Conservation (phyloP, 1,284 basidiomycete species). For the Pseudomicrostroma phylloplanum region DNA sequence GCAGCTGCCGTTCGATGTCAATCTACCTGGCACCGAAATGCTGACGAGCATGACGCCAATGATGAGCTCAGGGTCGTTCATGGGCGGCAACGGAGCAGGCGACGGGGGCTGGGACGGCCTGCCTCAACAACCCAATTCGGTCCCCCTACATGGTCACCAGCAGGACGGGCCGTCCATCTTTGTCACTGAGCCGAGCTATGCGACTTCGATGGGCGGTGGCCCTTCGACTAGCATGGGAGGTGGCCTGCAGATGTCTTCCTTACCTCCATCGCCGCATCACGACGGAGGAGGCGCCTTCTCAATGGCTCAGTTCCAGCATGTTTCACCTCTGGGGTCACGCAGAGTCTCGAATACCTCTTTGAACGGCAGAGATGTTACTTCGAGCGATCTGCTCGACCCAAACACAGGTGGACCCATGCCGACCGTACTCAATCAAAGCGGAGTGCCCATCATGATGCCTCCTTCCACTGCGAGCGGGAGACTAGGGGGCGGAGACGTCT, state of each 20-base stretch:
- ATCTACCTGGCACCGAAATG: conserved; percentile 27
- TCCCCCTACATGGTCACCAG: neutral
- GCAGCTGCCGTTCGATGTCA: conserved; percentile 28
- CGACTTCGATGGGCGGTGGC: conserved; percentile 14
- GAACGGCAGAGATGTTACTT: conserved; percentile 16
- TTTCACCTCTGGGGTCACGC: conserved; percentile 20
- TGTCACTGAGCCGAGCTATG: conserved; percentile 35
- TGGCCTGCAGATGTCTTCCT: conserved; percentile 10
- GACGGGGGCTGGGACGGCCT: too few species aligned
- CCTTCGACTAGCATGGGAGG: conserved; percentile 7
- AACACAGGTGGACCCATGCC: too few species aligned
- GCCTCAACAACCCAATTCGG: too few species aligned
- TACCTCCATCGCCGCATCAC: conserved; percentile 13
- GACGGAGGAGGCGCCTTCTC: conserved; percentile 14
- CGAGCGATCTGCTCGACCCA: too few species aligned
- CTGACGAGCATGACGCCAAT: conserved; percentile 24
- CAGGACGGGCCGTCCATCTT: conserved; percentile 40
- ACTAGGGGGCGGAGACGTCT: too few species aligned
- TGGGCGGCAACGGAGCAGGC: too few species aligned
- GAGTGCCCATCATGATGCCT: too few species aligned
- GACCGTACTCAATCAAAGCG: too few species aligned
- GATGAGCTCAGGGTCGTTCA: neutral
- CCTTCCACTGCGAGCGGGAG: too few species aligned
- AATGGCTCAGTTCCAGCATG: conserved; percentile 20
- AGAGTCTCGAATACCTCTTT: conserved; percentile 16